A percentile compares a stretch with the other conserved stretches of the same genome.
Evolutionary conservation across 2,329 filamentous ascomycete genomes (phyloP).

Genomic region (Aulographum hederae): DNA sequence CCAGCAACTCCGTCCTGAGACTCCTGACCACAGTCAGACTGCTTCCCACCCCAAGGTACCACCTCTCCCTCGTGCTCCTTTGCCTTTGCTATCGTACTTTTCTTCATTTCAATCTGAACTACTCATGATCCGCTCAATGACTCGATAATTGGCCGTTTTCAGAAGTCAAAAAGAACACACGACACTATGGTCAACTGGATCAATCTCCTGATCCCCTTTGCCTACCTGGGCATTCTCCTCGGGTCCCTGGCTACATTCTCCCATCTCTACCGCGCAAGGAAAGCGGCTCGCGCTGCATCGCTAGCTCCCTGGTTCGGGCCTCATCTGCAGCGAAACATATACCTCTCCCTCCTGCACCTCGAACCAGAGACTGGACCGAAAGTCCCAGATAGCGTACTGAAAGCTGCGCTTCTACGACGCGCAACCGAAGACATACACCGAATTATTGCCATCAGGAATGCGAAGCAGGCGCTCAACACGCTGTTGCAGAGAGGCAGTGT

Average conservation of each 20-base stretch:
- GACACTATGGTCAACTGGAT: slow-evolving; percentile 51
- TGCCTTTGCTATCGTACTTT: too few relatives aligned
- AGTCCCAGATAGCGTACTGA: slow-evolving; percentile 69
- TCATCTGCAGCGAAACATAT: slow-evolving; percentile 84
- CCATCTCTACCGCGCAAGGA: slow-evolving; percentile 79
- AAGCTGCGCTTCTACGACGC: slow-evolving; percentile 72
- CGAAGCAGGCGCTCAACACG: slow-evolving; percentile 72
- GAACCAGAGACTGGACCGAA: slow-evolving; percentile 40
- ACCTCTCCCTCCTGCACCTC: slow-evolving; percentile 78
- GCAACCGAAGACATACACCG: slow-evolving; percentile 87
- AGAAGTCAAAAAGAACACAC: too few relatives aligned
- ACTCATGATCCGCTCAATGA: too few relatives aligned
- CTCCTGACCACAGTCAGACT: too few relatives aligned
- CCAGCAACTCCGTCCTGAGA: too few relatives aligned
- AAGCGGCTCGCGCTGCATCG: slow-evolving; percentile 60
- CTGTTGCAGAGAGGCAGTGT: slow-evolving; percentile 81
- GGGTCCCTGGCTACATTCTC: slow-evolving; percentile 87
- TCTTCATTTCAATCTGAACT: too few relatives aligned
- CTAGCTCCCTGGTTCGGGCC: slow-evolving; percentile 88
- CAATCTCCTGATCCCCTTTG: slow-evolving; percentile 69
- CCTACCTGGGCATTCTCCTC: slow-evolving; percentile 74
- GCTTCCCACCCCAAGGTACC: too few relatives aligned
- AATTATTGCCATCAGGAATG: slow-evolving; percentile 71
- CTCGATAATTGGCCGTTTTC: too few relatives aligned
- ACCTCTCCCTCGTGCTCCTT: too few relatives aligned